Percentiles rank a stretch among this genome's conserved stretches.
phyloP scores from a whole-genome alignment of 257 asterid genomes.

The Capsicum rhomboideum region DNA sequence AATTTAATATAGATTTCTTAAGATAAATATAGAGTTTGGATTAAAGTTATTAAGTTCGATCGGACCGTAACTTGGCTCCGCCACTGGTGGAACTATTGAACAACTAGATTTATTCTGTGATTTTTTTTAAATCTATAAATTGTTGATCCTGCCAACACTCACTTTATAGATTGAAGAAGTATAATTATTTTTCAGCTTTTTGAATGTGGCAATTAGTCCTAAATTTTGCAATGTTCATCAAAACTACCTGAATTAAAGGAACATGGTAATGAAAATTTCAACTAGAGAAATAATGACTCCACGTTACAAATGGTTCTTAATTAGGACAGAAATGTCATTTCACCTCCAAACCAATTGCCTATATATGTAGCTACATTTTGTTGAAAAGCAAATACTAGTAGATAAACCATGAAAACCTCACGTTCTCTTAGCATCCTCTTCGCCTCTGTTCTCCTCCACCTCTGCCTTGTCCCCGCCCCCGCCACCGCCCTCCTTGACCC shows the following conservation, averaged over 20 bases:
- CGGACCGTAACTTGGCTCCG: too few relatives aligned
- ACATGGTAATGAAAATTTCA: neutral
- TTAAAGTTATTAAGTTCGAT: too few relatives aligned
- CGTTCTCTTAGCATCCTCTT: neutral
- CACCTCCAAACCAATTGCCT: neutral
- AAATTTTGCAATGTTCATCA: neutral
- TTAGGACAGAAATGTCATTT: neutral
- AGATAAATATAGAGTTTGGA: too few relatives aligned
- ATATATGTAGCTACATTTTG: neutral
- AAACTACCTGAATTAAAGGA: neutral
- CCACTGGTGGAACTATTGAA: neutral
- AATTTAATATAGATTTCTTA: too few relatives aligned
- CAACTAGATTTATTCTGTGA: neutral
- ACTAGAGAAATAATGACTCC: neutral
- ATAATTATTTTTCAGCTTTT: neutral
- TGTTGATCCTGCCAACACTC: neutral
- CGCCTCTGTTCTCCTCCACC: conserved; percentile 1
- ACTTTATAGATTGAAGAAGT: neutral
- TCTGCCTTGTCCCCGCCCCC: neutral
- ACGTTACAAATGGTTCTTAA: neutral
- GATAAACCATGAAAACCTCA: conserved; percentile 4
- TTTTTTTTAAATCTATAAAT: neutral
- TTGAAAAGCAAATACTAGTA: neutral
- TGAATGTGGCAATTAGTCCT: too few relatives aligned
- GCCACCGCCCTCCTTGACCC: neutral